Base-by-base conservation (phyloP, 108 stramenopile species). In the Conticribra weissflogii region DNA sequence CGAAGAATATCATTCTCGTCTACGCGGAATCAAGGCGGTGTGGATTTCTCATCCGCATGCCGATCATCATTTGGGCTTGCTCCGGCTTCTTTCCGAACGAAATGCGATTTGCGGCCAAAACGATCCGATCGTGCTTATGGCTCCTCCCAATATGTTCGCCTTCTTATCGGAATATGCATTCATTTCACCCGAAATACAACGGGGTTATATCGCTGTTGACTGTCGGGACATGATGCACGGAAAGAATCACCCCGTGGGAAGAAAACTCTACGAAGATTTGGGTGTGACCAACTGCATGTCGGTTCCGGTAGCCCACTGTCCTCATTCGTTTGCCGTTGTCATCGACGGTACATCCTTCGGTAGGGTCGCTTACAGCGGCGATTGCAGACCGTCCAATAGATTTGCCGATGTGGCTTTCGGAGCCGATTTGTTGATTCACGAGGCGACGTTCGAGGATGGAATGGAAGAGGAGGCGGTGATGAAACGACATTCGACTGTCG, bases 1-100 rank as follows among this genome's bases (percentile, higher is more conserved):
- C 18, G 69, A 78, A 1, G 79, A 71, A 64, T 72, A 66, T 54
- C 70, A 49, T 22, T 58, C 36, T 27, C 80, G 80, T 31, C 16
- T 90, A 12, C 62, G 63, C 21, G 57, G 71, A 14, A 91, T 98
- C 45, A 83, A 87, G 59, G 89, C 92, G 31, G 92, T 97, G 17
- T 98, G 97, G 96, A 95, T 99, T 23, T 95, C 95, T 28, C 98
- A 99, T 73, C 93, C 91, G 27, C 98, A 99, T 73, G 98, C 98
- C 2, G 98, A 99, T 70, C 98, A 99, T 66, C 96, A 97, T 72
- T 84, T 97, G 50, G 98, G 98, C 19, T 66, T 99, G 34, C 76
- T 96, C 30, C 76, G 89, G 9, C 68, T 99, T 18, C 73, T 99
- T 30, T 80, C 84, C 0, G 89, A 90, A 59, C 68, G 95, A 24